Conservation (phyloP, 2,329 filamentous ascomycete genomes). For the Aspergillus awamori region DNA sequence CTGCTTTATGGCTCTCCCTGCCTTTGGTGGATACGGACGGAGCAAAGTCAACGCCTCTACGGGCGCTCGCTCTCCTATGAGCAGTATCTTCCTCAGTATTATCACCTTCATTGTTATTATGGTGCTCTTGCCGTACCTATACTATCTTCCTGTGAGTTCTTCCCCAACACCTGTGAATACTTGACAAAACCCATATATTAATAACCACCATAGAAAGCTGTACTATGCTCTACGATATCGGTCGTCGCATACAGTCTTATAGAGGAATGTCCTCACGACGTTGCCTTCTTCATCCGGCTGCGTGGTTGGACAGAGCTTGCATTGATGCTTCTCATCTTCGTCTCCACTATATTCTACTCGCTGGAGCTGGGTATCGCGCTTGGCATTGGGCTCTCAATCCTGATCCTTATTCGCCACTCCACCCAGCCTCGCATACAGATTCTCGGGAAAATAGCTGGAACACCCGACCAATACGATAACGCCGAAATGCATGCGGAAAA, state of each 20-base stretch:
- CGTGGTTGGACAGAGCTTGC: constrained; percentile 81
- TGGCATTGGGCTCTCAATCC: constrained; percentile 84
- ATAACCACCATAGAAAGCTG: constrained; percentile 69
- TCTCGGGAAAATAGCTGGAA: constrained; percentile 82
- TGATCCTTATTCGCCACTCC: constrained; percentile 86
- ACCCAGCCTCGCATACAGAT: constrained; percentile 96
- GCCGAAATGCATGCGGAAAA: constrained; percentile 72
- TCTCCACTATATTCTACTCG: constrained; percentile 92
- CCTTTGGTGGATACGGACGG: constrained; percentile 93
- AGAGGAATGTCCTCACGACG: constrained; percentile 91
- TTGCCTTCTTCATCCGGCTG: constrained; percentile 85
- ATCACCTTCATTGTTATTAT: constrained; percentile 80
- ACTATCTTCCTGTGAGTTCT: constrained; percentile 82
- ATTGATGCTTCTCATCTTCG: constrained; percentile 87
- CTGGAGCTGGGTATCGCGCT: constrained; percentile 91
- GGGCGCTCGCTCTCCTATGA: constrained; percentile 90
- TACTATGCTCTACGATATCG: constrained; percentile 89
- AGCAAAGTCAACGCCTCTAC: constrained; percentile 95
- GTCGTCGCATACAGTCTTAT: constrained; percentile 94
- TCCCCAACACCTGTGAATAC: background rate
- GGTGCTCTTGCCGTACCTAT: constrained; percentile 86
- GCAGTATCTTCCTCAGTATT: constrained; percentile 80
- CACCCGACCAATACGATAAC: constrained; percentile 76
- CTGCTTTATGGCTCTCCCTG: constrained; percentile 88
- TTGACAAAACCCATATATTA: background rate